A percentile compares a stretch with the other conserved stretches of the same genome.
Conservation (phyloP, 2,329 filamentous ascomycete species). For the Colletotrichum ledebouriae region DNA sequence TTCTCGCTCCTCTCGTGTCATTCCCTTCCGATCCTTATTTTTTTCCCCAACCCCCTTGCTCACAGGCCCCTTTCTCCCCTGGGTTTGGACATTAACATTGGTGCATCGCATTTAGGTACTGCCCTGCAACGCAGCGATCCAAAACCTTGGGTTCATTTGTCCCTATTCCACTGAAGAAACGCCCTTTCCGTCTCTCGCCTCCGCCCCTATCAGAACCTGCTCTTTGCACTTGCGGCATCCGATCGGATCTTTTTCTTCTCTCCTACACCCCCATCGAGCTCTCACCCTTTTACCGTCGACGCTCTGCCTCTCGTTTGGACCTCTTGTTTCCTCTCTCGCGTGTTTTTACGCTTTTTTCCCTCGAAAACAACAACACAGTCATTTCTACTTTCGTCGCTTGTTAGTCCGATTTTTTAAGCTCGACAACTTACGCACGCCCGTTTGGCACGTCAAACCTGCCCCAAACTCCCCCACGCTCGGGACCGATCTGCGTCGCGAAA, state of each 20-base stretch:
- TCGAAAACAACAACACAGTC: constrained; percentile 19
- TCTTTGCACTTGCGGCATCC: constrained; percentile 15
- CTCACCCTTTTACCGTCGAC: constrained; percentile 1
- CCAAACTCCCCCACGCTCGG: constrained; percentile 32
- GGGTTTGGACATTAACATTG: constrained; percentile 25
- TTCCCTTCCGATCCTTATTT: constrained; percentile 27
- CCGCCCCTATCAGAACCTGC: constrained; percentile 12
- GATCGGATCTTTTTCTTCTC: constrained; percentile 23
- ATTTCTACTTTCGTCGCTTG: constrained; percentile 28
- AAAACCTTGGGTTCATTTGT: constrained; percentile 34
- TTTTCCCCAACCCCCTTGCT: constrained; percentile 23
- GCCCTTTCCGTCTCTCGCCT: constrained; percentile 21
- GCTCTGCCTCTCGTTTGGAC: constrained; percentile 32
- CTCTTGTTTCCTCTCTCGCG: constrained; percentile 16
- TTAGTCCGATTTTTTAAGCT: constrained; percentile 32
- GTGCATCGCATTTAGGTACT: constrained; percentile 31
- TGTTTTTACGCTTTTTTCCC: constrained; percentile 17
- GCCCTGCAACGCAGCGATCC: constrained; percentile 31
- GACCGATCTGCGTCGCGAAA: constrained; percentile 40
- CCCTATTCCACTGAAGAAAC: constrained; percentile 29
- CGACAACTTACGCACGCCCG: constrained; percentile 33
- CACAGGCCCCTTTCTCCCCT: constrained; percentile 8
- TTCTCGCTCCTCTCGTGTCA: constrained; percentile 13
- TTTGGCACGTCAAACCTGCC: constrained; percentile 24
- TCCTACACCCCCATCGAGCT: constrained; percentile 29